Base-by-base conservation (phyloP, 148 eudicot species). In the Heliamphora exappendiculata region DNA sequence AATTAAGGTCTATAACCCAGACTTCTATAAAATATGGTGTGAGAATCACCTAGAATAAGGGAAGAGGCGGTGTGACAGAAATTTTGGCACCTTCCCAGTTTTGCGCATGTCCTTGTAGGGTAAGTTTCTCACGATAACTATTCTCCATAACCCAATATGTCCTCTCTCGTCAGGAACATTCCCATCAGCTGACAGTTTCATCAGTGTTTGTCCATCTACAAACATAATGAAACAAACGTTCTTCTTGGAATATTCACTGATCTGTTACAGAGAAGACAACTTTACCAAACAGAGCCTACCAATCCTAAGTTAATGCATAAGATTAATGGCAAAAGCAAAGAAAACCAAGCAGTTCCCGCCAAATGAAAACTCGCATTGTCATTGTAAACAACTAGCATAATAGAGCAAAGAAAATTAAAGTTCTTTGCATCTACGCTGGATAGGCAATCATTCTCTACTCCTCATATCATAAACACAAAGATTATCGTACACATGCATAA, bases 11-110 rank as follows among this genome's bases (percentile, higher is more conserved):
- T 5, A 66, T n/a, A 36, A 59, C 50, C 64, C 31, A 79, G 29
- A 70, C 74, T 55, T 45, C 33, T 37, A 33, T n/a, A 69, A 47
- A 31, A 53, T 75, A 59, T 60, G 37, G 70, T 54, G 22, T 13
- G 75, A 77, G 78, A 74, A 81, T 78, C 84, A 95, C 98, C 94
- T 95, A 76, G 99, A 86, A 79, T 89, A 89, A 75, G 99, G 99
- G 73, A 93, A 95, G 79, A 95, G 89, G 71, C 96, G 97, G 86
- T 95, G 99, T 54, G 98, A 90, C 68, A 95, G 85, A 79, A 95
- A 85, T 85, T 95, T 95, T 31, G 99, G 99, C 89, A 93, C 97
- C 86, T 95, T 95, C 79, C 99, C 99, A 79, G 94, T 91, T 86
- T 90, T 93, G 76, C 97, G 87, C 98, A 91, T 85, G 86, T 95